Base-by-base conservation (phyloP, 352 stramenopile genomes). In the Globisporangium radiosum region DNA sequence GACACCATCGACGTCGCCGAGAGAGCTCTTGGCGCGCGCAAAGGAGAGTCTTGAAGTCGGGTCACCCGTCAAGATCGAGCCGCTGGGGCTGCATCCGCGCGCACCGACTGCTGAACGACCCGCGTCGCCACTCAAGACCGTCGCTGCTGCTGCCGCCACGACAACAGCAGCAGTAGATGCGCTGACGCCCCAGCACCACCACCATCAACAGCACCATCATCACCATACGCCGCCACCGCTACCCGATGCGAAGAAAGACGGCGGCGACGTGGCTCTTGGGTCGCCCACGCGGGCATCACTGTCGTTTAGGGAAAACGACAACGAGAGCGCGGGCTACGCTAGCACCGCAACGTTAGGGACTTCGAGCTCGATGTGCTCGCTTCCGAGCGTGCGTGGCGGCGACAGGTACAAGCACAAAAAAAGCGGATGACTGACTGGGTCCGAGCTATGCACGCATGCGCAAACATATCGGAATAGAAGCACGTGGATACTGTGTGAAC, bases 371-470 rank as follows among this genome's bases (percentile, higher is more conserved):
- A 44, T 55, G 15, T 76, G 70, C 19, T 65, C 73, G 7, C 65
- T 89, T 19, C 79, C 79, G 5, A 82, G 66, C 42, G 75, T 89
- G 15, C 72, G 71, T 43, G 79, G 69, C 13, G 75, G 72, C 37
- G 76, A 85, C 13, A 60, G 79, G 47, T 87, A 86, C 67, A 80
- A 68, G 36, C 81, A 74, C 47, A 65, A 67, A 40, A 33, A 33
- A 3, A 33, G 25, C 25, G 25, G 25, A 33, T 33, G 25, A 33
- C 25, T 33, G 25, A 33, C 25, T 33, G 25, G 25, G 25, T 33
- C 25, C 25, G 25, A 33, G 25, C 25, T 33, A 33, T 33, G 25
- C 2, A 33, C 25, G 3, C 25, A 33, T 33, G 25, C 25, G 25
- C 25, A 33, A 3, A 33, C 25, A 33, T 33, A 33, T 33, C 25